phyloP scores from a whole-genome alignment of 257 asterid genomes.

The Apocynum venetum region DNA sequence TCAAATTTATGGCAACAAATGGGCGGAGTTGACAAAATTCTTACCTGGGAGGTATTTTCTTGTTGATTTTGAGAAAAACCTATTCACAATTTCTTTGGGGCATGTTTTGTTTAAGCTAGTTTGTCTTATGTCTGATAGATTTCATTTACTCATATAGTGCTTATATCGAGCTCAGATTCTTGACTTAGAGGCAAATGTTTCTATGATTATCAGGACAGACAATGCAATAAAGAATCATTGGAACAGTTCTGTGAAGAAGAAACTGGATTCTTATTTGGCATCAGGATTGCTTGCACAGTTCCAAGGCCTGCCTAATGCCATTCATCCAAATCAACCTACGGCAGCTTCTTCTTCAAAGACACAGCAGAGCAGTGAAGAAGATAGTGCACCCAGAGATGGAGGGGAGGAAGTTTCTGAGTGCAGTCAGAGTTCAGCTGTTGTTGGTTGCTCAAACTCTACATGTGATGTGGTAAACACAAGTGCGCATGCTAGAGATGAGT shows the following conservation, averaged over 20 bases:
- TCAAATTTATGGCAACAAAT: constrained; percentile 86
- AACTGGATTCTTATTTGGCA: constrained; percentile 73
- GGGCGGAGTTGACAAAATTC: constrained; percentile 92
- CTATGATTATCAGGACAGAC: constrained; percentile 66
- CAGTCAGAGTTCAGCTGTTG: constrained; percentile 67
- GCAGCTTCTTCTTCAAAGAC: constrained; percentile 63
- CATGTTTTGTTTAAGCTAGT: constrained; percentile 8
- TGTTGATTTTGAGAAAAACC: constrained; percentile 15
- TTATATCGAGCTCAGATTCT: neutral
- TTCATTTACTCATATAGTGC: constrained; percentile 6
- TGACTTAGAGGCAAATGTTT: constrained; percentile 20
- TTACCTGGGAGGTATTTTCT: constrained; percentile 82
- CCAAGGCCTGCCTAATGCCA: constrained; percentile 55
- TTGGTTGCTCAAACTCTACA: constrained; percentile 48
- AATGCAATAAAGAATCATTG: constrained; percentile 93
- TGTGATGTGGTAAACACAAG: constrained; percentile 38
- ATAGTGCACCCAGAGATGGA: constrained; percentile 41
- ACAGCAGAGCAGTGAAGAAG: constrained; percentile 74
- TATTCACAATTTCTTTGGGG: constrained; percentile 13
- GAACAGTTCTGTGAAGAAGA: constrained; percentile 94
- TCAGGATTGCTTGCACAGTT: constrained; percentile 84
- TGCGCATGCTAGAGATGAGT: constrained; percentile 34
- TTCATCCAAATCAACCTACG: constrained; percentile 41
- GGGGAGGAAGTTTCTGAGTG: constrained; percentile 83
- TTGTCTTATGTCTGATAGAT: constrained; percentile 19